A percentile compares a stretch with the other conserved stretches of the same genome.
Evolutionary conservation across 345 rosid species (phyloP).

Genomic region (Dimocarpus longan): DNA sequence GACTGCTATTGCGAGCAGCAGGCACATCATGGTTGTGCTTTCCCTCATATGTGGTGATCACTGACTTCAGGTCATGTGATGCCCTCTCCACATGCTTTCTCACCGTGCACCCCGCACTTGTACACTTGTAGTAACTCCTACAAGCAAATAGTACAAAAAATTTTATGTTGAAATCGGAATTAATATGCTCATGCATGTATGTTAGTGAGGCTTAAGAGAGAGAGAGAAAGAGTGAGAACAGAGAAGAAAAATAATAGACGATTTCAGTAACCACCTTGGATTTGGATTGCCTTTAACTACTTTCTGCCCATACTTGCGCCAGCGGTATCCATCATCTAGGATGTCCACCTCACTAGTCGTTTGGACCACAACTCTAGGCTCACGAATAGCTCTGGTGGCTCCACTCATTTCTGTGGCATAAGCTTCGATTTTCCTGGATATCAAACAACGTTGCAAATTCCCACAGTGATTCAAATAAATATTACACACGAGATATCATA

Average conservation of each 20-base stretch:
- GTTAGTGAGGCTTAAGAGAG: not conserved
- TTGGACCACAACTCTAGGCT: conserved; percentile 98
- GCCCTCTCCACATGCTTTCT: conserved; percentile 99
- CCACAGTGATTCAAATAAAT: conserved; percentile 2
- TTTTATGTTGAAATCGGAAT: not conserved
- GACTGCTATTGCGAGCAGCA: conserved; percentile 81
- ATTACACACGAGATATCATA: not conserved
- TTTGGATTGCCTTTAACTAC: conserved; percentile 99
- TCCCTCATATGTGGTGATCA: conserved; percentile 95
- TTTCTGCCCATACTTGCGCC: conserved; percentile 99
- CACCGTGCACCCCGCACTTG: conserved; percentile 87
- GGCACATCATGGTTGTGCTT: conserved; percentile 99
- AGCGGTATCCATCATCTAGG: conserved; percentile 95
- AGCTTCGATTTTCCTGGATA: conserved; percentile 76
- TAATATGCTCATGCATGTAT: not conserved
- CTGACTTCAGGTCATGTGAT: conserved; percentile 93
- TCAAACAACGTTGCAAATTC: conserved; percentile 18
- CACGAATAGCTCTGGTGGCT: conserved; percentile 91
- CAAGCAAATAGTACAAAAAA: conserved; percentile 10
- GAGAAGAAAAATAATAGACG: not conserved
- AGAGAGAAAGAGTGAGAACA: not conserved
- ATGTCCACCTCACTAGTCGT: conserved; percentile 97
- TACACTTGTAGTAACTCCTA: conserved; percentile 99
- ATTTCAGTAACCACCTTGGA: conserved; percentile 62
- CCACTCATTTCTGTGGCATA: conserved; percentile 85